phyloP scores from a whole-genome alignment of 192 early-diverging fungal species.

The Rhizophagus clarus region DNA sequence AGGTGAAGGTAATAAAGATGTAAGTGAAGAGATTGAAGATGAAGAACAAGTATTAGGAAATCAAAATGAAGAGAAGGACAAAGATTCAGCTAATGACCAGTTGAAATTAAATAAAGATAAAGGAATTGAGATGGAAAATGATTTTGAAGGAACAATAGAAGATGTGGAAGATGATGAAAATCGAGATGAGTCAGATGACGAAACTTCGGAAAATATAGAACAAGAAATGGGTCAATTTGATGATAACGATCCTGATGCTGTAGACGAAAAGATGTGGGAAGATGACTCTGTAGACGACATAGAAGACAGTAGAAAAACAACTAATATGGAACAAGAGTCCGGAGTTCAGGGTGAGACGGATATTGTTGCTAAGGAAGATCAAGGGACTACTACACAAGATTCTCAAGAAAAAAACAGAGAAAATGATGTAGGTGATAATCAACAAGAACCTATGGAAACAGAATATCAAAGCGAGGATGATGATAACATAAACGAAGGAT shows the following conservation, averaged over 20 bases:
- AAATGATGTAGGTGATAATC: slow-evolving; percentile 47
- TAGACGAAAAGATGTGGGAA: slow-evolving; percentile 99
- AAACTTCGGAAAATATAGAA: slow-evolving; percentile 70
- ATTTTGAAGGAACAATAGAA: slow-evolving; percentile 91
- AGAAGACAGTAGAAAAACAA: slow-evolving; percentile 71
- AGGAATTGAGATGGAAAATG: slow-evolving; percentile 94
- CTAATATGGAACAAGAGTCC: slow-evolving; percentile 57
- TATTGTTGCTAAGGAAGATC: slow-evolving; percentile 64
- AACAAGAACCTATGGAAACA: slow-evolving; percentile 48
- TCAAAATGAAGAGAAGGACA: slow-evolving; percentile 68
- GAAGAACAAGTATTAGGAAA: slow-evolving; percentile 94
- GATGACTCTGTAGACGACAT: slow-evolving; percentile 69
- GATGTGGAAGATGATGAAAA: slow-evolving; percentile 77
- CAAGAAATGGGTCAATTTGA: slow-evolving; percentile 94
- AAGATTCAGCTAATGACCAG: slow-evolving; percentile 51
- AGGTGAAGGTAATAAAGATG: slow-evolving; percentile 92
- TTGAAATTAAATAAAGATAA: slow-evolving; percentile 72
- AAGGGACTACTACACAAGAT: slow-evolving; percentile 46
- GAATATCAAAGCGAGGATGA: slow-evolving; percentile 38
- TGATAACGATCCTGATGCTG: slow-evolving; percentile 78
- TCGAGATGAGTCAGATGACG: slow-evolving; percentile 68
- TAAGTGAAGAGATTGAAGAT: slow-evolving; percentile 97
- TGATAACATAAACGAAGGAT: slow-evolving; percentile 54
- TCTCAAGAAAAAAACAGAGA: slow-evolving; percentile 36
- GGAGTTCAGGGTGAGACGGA: slow-evolving; percentile 57